These are phyloP conservation scores for Ophiostoma ips DNA, from an alignment of 2,329 filamentous ascomycete genomes.

Conservation along the genomic window DNA sequence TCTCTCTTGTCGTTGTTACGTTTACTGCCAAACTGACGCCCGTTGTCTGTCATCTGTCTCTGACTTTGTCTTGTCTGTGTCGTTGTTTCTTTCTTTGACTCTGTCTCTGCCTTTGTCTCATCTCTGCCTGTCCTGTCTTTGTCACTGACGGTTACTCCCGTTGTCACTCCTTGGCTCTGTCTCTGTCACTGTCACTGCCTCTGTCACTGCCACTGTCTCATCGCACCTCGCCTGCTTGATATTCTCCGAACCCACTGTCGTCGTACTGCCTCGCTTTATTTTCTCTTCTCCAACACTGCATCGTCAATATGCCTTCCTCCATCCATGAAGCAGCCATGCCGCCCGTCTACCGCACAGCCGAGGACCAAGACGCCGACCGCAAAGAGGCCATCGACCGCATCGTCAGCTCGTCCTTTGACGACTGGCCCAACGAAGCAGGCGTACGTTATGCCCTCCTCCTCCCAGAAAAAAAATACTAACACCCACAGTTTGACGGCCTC, in stretches of 20 bases:
- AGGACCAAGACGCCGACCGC: conserved; percentile 5
- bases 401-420: not conserved
- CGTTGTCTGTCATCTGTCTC: no score
- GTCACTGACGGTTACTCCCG: no score
- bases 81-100: no score
- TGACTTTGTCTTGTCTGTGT: no score
- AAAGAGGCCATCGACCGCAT: not conserved
- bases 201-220: not conserved
- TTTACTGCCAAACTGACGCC: no score
- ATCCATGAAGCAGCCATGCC: not conserved
- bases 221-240: not conserved
- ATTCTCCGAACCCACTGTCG: not conserved
- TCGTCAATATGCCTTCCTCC: not conserved
- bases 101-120: no score
- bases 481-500: conserved; percentile 49
- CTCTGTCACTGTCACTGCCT: no score
- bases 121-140: no score
- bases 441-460: conserved; percentile 4
- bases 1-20: no score
- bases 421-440: conserved; percentile 14
- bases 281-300: no score
- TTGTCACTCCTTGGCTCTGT: no score
- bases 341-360: conserved; percentile 1
- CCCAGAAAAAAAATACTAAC: not conserved
- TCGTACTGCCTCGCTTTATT: no score